Conservation (phyloP, 2,329 filamentous ascomycete genomes). For the Cercospora zeae-maydis region DNA sequence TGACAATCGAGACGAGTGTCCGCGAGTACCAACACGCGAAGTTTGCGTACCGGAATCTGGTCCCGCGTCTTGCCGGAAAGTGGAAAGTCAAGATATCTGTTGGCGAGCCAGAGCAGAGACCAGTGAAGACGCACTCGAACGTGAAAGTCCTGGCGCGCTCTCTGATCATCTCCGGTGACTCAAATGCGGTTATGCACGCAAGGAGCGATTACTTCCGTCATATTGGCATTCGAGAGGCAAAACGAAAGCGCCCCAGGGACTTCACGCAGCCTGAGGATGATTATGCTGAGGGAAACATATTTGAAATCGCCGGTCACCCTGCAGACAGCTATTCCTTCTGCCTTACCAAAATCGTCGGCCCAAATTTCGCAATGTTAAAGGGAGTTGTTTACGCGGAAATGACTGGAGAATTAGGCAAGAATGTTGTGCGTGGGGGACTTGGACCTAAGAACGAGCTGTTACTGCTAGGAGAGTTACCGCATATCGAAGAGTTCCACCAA, state of each 20-base stretch:
- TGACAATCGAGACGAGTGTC: not conserved
- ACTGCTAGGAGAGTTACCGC: not conserved
- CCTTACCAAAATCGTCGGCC: not conserved
- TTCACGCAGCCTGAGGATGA: not conserved
- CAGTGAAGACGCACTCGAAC: not conserved
- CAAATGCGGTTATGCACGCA: not conserved
- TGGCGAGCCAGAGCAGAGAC: slow-evolving; percentile 14
- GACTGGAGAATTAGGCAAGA: too few relatives aligned
- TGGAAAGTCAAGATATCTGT: slow-evolving; percentile 8
- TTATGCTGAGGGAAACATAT: not conserved
- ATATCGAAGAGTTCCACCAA: not conserved
- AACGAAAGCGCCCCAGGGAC: too few relatives aligned
- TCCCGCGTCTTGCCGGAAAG: not conserved
- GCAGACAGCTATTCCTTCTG: not conserved
- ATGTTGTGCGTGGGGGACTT: not conserved
- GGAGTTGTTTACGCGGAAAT: too few relatives aligned
- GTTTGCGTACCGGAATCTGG: slow-evolving; percentile 2
- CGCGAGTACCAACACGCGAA: slow-evolving; percentile 10
- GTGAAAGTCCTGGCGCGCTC: slow-evolving; percentile 8
- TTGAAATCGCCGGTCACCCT: not conserved
- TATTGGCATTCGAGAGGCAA: not conserved
- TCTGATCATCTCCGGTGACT: slow-evolving; percentile 10
- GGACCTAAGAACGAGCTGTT: not conserved
- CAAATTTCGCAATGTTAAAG: not conserved
- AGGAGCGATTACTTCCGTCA: not conserved